Evolutionary conservation across 345 rosid species (phyloP).

Genomic region (Garcia nutans): DNA sequence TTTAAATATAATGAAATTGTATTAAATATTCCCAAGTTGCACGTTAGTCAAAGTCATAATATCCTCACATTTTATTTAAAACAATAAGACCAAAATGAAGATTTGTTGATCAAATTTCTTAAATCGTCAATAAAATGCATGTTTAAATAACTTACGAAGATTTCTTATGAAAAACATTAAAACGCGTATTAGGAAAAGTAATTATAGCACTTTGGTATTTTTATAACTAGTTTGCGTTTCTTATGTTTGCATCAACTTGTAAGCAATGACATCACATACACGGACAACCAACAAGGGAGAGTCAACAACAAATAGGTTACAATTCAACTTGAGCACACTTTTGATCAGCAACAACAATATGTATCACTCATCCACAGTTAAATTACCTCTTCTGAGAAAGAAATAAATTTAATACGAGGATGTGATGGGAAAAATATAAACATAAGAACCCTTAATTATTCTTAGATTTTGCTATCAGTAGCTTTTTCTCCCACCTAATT

Average conservation of each 20-base stretch:
- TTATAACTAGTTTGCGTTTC: neutral
- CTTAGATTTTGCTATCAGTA: no score
- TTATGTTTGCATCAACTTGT: neutral
- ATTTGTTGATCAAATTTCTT: constrained; percentile 9
- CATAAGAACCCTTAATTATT: neutral
- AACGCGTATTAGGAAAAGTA: neutral
- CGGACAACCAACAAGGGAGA: neutral
- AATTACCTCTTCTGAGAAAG: neutral
- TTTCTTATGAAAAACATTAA: neutral
- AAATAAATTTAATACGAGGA: neutral
- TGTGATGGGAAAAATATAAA: neutral
- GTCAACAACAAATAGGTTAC: neutral
- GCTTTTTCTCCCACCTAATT: neutral
- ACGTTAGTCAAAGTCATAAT: no score
- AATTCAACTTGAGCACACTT: neutral
- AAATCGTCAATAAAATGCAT: neutral
- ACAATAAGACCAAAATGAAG: neutral
- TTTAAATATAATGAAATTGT: neutral
- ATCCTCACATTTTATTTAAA: neutral
- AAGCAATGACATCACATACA: neutral
- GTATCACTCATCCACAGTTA: neutral
- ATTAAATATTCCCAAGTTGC: neutral
- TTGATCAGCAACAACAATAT: neutral
- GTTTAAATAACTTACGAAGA: neutral
- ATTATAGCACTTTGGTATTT: neutral